phyloP scores from a whole-genome alignment of 306 rosid species.

The Quercus agrifolia region DNA sequence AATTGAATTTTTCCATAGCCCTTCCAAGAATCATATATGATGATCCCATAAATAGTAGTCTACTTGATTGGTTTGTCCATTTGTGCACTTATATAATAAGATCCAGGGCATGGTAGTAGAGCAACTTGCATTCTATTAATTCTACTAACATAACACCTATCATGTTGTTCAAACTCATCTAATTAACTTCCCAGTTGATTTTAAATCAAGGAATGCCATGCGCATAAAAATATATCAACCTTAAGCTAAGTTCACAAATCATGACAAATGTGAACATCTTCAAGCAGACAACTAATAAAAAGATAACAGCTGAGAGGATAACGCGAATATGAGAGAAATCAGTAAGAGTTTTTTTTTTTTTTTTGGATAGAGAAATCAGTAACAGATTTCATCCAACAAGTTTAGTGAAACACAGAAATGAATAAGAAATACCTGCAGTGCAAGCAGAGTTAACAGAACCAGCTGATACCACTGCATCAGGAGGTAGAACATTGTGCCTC shows the following conservation, averaged over 20 bases:
- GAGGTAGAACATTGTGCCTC: conserved; percentile 70
- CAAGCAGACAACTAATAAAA: neutral
- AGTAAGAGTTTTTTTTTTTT: neutral
- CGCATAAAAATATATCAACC: neutral
- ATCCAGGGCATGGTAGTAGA: neutral
- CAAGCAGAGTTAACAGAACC: conserved; percentile 89
- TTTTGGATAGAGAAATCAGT: neutral
- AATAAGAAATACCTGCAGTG: conserved; percentile 65
- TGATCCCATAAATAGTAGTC: neutral
- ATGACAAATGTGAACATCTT: too few species aligned
- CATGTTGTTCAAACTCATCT: neutral
- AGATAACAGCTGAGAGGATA: conserved; percentile 3
- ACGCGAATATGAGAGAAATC: neutral
- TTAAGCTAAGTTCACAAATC: neutral
- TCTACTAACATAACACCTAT: neutral
- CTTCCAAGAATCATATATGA: neutral
- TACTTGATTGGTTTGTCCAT: neutral
- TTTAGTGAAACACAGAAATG: neutral
- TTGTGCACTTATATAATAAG: neutral
- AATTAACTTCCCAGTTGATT: neutral
- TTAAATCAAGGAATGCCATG: neutral
- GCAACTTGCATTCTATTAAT: neutral
- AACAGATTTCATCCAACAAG: conserved; percentile 1
- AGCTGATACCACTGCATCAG: conserved; percentile 81
- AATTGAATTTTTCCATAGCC: neutral